Conservation (phyloP, 495 filamentous ascomycete species). For the Amphirosellinia nigrospora region DNA sequence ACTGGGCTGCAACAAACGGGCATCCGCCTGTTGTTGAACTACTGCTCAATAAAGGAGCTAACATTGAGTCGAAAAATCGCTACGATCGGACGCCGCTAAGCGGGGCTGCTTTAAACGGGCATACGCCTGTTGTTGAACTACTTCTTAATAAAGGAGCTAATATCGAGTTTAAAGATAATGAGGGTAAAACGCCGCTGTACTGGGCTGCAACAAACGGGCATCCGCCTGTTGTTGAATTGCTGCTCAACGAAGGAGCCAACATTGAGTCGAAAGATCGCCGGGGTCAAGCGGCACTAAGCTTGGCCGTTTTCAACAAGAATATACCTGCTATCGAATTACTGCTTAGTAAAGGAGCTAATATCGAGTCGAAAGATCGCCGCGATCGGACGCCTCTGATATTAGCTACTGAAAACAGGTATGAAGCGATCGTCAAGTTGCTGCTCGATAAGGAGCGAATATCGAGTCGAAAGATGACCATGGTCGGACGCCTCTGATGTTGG, state of each 20-base stretch:
- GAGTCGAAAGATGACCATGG: too few relatives aligned
- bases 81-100: too few relatives aligned
- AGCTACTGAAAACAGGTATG: not conserved
- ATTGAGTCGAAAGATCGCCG: not conserved
- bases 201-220: not conserved
- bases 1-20: not conserved
- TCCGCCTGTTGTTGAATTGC: not conserved
- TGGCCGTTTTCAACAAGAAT: not conserved
- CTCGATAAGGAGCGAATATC: not conserved
- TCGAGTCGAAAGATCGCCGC: too few relatives aligned
- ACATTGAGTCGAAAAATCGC: too few relatives aligned
- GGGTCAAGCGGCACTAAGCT: not conserved
- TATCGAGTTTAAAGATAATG: not conserved
- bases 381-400: too few relatives aligned
- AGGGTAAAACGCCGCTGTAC: not conserved
- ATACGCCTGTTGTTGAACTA: not conserved
- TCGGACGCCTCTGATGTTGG: too few relatives aligned
- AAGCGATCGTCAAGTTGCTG: not conserved
- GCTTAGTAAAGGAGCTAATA: not conserved
- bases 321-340: not conserved
- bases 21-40: not conserved
- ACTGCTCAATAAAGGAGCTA: not conserved
- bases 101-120: not conserved
- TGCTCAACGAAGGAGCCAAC: not conserved
- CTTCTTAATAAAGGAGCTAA: not conserved